Percentiles rank a stretch among this genome's conserved stretches.
These are phyloP conservation scores for Xerophyta viscosa DNA, from an alignment of 106 monocot genomes.

Conservation along the genomic window DNA sequence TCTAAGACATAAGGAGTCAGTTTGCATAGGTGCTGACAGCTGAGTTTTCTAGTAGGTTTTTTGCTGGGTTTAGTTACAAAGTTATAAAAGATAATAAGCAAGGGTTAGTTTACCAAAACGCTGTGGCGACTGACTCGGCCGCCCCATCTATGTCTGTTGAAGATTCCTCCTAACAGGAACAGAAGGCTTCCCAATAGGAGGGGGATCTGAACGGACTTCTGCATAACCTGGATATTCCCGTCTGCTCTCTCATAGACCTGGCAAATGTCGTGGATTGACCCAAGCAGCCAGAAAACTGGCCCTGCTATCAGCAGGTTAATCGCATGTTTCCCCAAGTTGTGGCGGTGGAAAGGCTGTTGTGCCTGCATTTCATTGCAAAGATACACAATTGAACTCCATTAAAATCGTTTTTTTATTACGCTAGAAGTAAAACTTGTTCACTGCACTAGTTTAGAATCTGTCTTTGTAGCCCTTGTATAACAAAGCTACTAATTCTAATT, in stretches of 20 bases:
- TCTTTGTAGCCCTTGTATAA: too few species aligned
- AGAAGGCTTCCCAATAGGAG: conserved; percentile 68
- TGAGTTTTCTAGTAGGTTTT: too few species aligned
- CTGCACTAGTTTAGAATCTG: too few species aligned
- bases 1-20: too few species aligned
- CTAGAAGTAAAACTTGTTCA: too few species aligned
- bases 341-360: conserved; percentile 33
- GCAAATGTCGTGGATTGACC: conserved; percentile 68
- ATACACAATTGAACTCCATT: too few species aligned
- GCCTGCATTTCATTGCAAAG: conserved; percentile 30
- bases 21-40: too few species aligned
- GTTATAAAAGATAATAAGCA: too few species aligned
- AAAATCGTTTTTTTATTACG: too few species aligned
- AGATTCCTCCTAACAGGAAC: conserved; percentile 57
- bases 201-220: conserved; percentile 74
- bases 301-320: conserved; percentile 55
- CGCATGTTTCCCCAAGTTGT: conserved; percentile 43
- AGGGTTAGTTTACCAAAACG: too few species aligned
- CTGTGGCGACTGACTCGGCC: background rate
- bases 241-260: conserved; percentile 74
- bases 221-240: conserved; percentile 75
- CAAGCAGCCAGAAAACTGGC: conserved; percentile 56
- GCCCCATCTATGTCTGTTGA: conserved; percentile 24
- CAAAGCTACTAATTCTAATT: too few species aligned
- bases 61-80: too few species aligned